phyloP scores from a whole-genome alignment of 1,284 basidiomycete species.

The Acaromyces ingoldii region DNA sequence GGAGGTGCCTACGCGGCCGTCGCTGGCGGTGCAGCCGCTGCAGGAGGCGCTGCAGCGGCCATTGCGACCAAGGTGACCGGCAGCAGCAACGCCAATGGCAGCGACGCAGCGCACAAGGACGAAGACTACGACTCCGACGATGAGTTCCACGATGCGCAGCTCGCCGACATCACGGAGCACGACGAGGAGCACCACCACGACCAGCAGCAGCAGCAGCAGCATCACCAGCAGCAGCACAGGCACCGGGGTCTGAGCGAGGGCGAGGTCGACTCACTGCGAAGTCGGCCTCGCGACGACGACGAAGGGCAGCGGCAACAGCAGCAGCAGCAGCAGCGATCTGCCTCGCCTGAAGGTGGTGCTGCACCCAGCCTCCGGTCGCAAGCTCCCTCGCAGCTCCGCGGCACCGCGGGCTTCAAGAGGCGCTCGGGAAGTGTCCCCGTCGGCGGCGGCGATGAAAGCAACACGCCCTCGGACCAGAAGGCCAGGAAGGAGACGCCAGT shows the following conservation, averaged over 20 bases:
- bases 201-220: not conserved
- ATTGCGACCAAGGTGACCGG: conserved; percentile 3
- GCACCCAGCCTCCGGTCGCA: conserved; percentile 11
- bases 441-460: conserved; percentile 3
- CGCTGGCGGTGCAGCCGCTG: conserved; percentile 3
- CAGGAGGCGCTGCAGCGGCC: conserved; percentile 9
- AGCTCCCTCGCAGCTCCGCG: conserved; percentile 10
- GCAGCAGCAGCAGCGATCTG: not conserved
- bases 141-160: conserved; percentile 32
- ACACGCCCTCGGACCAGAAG: conserved; percentile 21
- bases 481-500: conserved; percentile 22
- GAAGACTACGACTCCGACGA: conserved; percentile 23
- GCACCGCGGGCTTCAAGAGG: conserved; percentile 26
- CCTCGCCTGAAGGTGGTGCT: not conserved
- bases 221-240: not conserved
- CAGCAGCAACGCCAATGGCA: conserved; percentile 1
- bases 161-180: conserved; percentile 37
- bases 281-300: conserved; percentile 5
- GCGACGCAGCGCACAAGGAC: conserved; percentile 7
- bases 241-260: conserved; percentile 4
- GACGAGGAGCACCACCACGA: conserved; percentile 25
- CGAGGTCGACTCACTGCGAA: conserved; percentile 1
- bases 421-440: conserved; percentile 14
- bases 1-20: conserved; percentile 12
- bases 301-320: not conserved